These are phyloP conservation scores for Anthracocystis walkeri DNA, from an alignment of 1,284 basidiomycete genomes.

Conservation along the genomic window DNA sequence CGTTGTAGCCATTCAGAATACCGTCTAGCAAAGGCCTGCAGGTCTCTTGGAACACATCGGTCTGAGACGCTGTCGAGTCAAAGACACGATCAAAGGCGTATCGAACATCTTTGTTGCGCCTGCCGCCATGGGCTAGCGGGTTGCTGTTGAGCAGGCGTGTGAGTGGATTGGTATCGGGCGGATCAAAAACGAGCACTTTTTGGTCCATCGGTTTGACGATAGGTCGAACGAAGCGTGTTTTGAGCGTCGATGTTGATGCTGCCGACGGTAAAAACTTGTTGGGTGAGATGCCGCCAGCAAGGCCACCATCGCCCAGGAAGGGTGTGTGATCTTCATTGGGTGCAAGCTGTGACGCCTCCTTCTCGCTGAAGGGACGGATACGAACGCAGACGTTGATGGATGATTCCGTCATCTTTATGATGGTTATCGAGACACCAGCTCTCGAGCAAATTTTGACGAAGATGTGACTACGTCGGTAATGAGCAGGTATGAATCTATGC, in stretches of 20 bases:
- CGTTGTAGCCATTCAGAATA: slow-evolving; percentile 67
- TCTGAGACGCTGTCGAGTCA: slow-evolving; percentile 58
- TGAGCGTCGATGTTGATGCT: slow-evolving; percentile 22
- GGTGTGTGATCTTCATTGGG: slow-evolving; percentile 59
- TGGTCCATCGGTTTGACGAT: slow-evolving; percentile 67
- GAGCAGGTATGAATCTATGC: neutral
- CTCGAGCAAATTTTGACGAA: neutral
- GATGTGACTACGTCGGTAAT: no score
- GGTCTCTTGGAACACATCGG: slow-evolving; percentile 64
- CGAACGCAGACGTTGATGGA: slow-evolving; percentile 62
- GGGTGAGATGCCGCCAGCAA: slow-evolving; percentile 58
- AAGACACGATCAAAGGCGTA: slow-evolving; percentile 69
- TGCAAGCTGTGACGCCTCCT: slow-evolving; percentile 60
- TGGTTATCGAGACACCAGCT: slow-evolving; percentile 23
- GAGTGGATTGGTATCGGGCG: slow-evolving; percentile 62
- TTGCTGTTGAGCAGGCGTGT: slow-evolving; percentile 46
- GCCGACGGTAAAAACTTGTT: slow-evolving; percentile 40
- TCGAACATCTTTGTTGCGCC: slow-evolving; percentile 60
- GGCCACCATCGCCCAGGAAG: slow-evolving; percentile 69
- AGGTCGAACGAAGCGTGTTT: slow-evolving; percentile 60
- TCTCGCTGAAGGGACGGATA: slow-evolving; percentile 66
- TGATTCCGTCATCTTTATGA: slow-evolving; percentile 33
- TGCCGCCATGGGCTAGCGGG: slow-evolving; percentile 37
- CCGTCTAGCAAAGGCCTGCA: slow-evolving; percentile 66
- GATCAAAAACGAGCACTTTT: slow-evolving; percentile 68